phyloP scores from a whole-genome alignment of 2,329 filamentous ascomycete species.

The Nemania serpens region DNA sequence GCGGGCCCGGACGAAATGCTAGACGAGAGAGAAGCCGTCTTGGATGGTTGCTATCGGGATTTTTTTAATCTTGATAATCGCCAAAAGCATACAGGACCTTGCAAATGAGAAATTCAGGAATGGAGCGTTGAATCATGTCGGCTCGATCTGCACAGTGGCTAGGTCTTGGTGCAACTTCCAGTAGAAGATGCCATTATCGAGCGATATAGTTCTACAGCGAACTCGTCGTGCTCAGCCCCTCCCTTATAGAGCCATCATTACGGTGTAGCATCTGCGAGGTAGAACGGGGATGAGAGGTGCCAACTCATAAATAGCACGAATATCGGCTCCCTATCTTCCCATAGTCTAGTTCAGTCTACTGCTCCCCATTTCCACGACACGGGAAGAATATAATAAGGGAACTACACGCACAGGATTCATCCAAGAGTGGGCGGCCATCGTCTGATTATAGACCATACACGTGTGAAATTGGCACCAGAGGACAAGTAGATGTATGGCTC shows the following conservation, averaged over 20 bases:
- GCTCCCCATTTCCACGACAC: too few species aligned
- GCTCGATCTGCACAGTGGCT: neutral
- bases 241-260: neutral
- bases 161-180: neutral
- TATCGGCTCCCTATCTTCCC: too few species aligned
- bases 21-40: slow-evolving; percentile 31
- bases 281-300: too few species aligned
- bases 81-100: slow-evolving; percentile 27
- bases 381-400: too few species aligned
- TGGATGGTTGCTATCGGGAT: slow-evolving; percentile 17
- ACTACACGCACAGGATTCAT: too few species aligned
- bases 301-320: too few species aligned
- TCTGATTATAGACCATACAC: too few species aligned
- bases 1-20: slow-evolving; percentile 32
- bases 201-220: neutral
- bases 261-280: too few species aligned
- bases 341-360: too few species aligned
- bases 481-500: too few species aligned
- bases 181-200: neutral
- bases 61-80: slow-evolving; percentile 20
- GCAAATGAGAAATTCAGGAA: slow-evolving; percentile 15
- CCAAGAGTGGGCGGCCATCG: too few species aligned
- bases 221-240: neutral
- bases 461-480: too few species aligned
- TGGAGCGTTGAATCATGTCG: slow-evolving; percentile 18